phyloP scores from a whole-genome alignment of 2,329 filamentous ascomycete genomes.

The Alternaria sp. region DNA sequence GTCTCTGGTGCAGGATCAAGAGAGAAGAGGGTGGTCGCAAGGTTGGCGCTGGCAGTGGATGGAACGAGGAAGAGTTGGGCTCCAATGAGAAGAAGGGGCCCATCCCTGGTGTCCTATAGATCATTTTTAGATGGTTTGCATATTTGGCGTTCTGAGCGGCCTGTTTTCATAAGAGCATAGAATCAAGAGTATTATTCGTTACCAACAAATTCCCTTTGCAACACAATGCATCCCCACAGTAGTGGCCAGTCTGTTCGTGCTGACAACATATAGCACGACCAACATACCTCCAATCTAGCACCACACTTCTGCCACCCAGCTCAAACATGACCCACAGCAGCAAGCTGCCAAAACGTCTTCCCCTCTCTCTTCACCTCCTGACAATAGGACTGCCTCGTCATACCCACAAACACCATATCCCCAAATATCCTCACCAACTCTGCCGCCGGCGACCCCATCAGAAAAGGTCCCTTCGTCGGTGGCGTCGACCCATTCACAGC shows the following conservation, averaged over 20 bases:
- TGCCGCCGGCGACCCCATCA: not conserved
- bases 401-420: not conserved
- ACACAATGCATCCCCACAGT: not conserved
- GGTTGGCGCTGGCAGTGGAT: constrained; percentile 55
- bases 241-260: not conserved
- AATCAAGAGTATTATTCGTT: not conserved
- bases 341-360: constrained; percentile 4
- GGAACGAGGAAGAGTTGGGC: constrained; percentile 58
- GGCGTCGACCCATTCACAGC: not conserved
- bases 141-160: constrained; percentile 4
- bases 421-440: not conserved
- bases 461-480: not conserved
- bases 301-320: not conserved
- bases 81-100: constrained; percentile 56
- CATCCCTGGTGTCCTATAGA: constrained; percentile 46
- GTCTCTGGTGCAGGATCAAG: constrained; percentile 92
- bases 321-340: constrained; percentile 2
- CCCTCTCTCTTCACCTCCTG: not conserved
- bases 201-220: not conserved
- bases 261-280: not conserved
- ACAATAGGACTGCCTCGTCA: not conserved
- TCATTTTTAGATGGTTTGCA: not conserved
- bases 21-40: constrained; percentile 75
- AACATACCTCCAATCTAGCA: not conserved
- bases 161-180: constrained; percentile 1